These are phyloP conservation scores for Tetrastigma voinierianum DNA, from an alignment of 164 flowering plant genomes.

Conservation along the genomic window DNA sequence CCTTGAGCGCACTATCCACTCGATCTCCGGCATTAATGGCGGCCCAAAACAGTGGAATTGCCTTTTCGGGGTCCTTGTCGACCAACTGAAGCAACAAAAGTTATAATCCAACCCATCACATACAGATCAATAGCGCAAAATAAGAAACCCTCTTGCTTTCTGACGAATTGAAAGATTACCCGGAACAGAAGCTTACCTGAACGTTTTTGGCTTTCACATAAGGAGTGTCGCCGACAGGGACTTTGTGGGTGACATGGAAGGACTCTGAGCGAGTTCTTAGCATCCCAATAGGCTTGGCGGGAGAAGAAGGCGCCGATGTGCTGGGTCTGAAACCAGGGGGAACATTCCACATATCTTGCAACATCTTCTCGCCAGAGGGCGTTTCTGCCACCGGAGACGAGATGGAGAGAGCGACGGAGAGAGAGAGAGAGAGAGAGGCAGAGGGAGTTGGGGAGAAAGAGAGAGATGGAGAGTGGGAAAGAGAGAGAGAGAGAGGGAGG, in stretches of 20 bases:
- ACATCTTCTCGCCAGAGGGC: constrained; percentile 39
- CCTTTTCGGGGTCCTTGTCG: constrained; percentile 95
- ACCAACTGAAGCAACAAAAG: constrained; percentile 58
- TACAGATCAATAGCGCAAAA: constrained; percentile 3
- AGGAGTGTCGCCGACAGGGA: constrained; percentile 93
- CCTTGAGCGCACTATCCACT: constrained; percentile 97
- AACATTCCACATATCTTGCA: constrained; percentile 86
- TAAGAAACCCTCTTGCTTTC: not conserved
- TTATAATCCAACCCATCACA: constrained; percentile 10
- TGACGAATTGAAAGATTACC: not conserved
- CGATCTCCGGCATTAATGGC: constrained; percentile 98
- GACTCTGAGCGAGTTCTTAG: constrained; percentile 75
- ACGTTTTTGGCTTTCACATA: constrained; percentile 95
- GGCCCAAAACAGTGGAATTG: constrained; percentile 96
- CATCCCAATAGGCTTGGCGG: constrained; percentile 72
- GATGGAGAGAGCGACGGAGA: not conserved
- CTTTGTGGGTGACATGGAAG: constrained; percentile 82
- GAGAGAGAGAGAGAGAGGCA: constrained; percentile 8
- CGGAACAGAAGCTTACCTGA: constrained; percentile 45
- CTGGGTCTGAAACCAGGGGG: constrained; percentile 76
- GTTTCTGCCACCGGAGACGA: too few species aligned
- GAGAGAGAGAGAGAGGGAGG: constrained; percentile 11
- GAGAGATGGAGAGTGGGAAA: constrained; percentile 4
- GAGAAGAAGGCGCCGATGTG: constrained; percentile 93
- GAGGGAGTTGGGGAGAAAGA: constrained; percentile 4